Conservation (phyloP, 2,329 filamentous ascomycete genomes). For the Dendrostoma leiphaemia region DNA sequence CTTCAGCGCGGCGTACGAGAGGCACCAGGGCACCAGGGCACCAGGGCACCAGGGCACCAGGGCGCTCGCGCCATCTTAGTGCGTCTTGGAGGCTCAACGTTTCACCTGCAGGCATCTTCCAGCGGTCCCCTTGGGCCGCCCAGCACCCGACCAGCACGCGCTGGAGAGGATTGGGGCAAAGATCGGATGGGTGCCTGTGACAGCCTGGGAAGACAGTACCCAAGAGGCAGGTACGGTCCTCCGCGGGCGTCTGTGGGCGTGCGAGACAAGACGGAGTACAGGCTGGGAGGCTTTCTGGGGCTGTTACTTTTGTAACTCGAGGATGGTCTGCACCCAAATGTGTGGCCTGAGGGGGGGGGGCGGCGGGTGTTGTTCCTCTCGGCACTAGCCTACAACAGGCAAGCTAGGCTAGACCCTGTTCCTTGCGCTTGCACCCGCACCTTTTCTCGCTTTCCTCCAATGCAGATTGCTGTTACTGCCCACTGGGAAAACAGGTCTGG, state of each 20-base stretch:
- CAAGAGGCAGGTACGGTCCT: not conserved
- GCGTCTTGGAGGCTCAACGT: not conserved
- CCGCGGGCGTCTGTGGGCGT: too few relatives aligned
- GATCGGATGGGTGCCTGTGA: not conserved
- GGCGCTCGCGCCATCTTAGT: too few relatives aligned
- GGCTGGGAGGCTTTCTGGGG: too few relatives aligned
- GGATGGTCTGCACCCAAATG: not conserved
- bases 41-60: too few relatives aligned
- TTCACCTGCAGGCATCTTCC: not conserved
- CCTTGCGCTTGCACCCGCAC: not conserved
- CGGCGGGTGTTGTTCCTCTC: not conserved
- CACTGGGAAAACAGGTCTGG: not conserved
- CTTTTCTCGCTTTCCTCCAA: slow-evolving; percentile 1
- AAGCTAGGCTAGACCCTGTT: not conserved
- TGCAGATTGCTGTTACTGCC: not conserved
- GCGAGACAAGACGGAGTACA: not conserved
- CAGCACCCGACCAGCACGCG: not conserved
- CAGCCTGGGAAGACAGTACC: not conserved
- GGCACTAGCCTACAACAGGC: not conserved
- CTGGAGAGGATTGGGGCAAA: too few relatives aligned
- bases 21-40: not conserved
- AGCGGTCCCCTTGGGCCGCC: too few relatives aligned
- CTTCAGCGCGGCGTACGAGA: not conserved
- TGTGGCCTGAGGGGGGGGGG: too few relatives aligned
- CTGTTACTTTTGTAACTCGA: too few relatives aligned